Conservation (phyloP, 1,284 basidiomycete species). For the Apiotrichum sp. region DNA sequence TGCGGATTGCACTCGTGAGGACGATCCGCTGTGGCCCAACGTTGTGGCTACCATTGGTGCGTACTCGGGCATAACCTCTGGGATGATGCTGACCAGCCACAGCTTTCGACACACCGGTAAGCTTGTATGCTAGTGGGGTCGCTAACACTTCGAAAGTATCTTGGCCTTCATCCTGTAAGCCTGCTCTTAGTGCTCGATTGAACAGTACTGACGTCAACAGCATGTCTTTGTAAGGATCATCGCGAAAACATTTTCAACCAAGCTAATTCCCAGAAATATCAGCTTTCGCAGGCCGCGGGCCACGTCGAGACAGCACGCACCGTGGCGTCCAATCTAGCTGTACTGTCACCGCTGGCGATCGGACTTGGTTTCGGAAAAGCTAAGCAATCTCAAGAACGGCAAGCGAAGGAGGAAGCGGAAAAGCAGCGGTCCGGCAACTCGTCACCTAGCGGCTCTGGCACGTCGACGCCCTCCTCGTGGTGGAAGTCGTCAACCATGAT, state of each 20-base stretch:
- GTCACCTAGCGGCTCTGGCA: not conserved
- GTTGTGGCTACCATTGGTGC: constrained; percentile 40
- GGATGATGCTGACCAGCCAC: constrained; percentile 30
- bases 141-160: constrained; percentile 54
- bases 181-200: not conserved
- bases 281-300: constrained; percentile 66
- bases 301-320: constrained; percentile 63
- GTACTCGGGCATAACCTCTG: not conserved
- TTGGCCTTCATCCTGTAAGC: constrained; percentile 69
- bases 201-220: constrained; percentile 13
- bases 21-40: constrained; percentile 42
- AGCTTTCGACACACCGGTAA: constrained; percentile 84
- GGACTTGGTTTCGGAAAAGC: constrained; percentile 43
- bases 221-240: constrained; percentile 32
- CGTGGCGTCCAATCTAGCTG: constrained; percentile 51
- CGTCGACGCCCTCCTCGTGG: constrained; percentile 4
- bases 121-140: not conserved
- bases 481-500: constrained; percentile 26
- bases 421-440: not conserved
- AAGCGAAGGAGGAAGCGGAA: not conserved
- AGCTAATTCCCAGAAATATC: constrained; percentile 55
- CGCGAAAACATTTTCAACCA: not conserved
- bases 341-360: constrained; percentile 53
- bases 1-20: constrained; percentile 43
- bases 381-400: constrained; percentile 7